These are phyloP conservation scores for Colletotrichum ledebouriae DNA, from an alignment of 2,329 filamentous ascomycete genomes.

Conservation along the genomic window DNA sequence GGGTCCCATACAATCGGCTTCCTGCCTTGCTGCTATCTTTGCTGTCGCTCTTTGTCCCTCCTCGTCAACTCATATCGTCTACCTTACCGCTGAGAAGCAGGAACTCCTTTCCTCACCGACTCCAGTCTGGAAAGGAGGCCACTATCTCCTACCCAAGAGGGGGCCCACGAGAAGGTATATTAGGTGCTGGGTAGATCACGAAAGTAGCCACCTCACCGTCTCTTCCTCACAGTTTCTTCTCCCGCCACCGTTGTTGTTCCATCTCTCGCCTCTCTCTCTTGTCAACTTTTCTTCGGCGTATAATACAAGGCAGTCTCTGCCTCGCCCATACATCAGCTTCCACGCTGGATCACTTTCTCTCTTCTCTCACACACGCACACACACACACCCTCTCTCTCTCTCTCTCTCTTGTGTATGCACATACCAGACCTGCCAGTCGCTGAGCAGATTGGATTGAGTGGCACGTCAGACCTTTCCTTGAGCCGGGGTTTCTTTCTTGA, in stretches of 20 bases:
- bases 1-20: constrained; percentile 36
- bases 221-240: constrained; percentile 31
- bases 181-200: constrained; percentile 38
- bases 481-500: background rate
- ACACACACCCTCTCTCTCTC: constrained; percentile 10
- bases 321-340: background rate
- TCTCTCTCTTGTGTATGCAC: background rate
- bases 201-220: constrained; percentile 13
- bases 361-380: background rate
- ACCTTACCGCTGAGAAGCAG: constrained; percentile 6
- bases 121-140: background rate
- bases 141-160: constrained; percentile 12
- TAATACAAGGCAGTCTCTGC: constrained; percentile 24
- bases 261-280: constrained; percentile 3
- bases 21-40: constrained; percentile 24
- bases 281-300: background rate
- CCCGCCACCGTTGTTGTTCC: constrained; percentile 3
- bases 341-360: constrained; percentile 6
- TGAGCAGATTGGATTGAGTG: background rate
- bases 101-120: constrained; percentile 33
- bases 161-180: constrained; percentile 34
- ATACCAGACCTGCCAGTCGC: constrained; percentile 3
- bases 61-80: constrained; percentile 16
- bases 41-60: constrained; percentile 27
- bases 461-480: constrained; percentile 15